A percentile compares a stretch with the other conserved stretches of the same genome.
phyloP scores from a whole-genome alignment of 1,284 basidiomycete genomes.

The Sutorius eximius region DNA sequence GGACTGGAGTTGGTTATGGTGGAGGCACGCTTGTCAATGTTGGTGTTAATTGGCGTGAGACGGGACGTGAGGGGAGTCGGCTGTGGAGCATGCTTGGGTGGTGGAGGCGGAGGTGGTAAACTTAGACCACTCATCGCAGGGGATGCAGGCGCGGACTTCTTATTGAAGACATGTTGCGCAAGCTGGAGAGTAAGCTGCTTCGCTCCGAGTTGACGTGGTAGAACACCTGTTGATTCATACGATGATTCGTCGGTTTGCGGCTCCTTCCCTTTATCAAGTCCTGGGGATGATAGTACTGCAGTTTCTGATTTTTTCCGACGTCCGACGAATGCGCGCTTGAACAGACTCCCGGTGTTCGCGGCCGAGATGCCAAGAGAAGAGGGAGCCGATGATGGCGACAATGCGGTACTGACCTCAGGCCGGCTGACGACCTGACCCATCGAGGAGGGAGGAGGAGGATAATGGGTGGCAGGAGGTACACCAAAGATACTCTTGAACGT shows the following conservation, averaged over 20 bases:
- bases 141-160: conserved; percentile 33
- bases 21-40: conserved; percentile 31
- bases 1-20: conserved; percentile 35
- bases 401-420: conserved; percentile 28
- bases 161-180: conserved; percentile 45
- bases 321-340: conserved; percentile 63
- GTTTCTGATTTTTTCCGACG: conserved; percentile 67
- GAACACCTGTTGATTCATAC: conserved; percentile 26
- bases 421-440: conserved; percentile 45
- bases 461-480: conserved; percentile 37
- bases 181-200: conserved; percentile 40
- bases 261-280: conserved; percentile 33
- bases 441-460: conserved; percentile 36
- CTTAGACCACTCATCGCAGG: conserved; percentile 28
- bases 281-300: conserved; percentile 26
- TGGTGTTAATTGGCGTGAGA: conserved; percentile 26
- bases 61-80: conserved; percentile 12
- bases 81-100: conserved; percentile 36
- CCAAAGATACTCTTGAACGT: conserved; percentile 40
- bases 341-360: conserved; percentile 45
- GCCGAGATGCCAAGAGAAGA: conserved; percentile 23
- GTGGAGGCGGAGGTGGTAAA: conserved; percentile 36
- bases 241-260: conserved; percentile 23
- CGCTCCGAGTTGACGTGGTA: conserved; percentile 27
- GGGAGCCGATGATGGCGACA: conserved; percentile 33